Conservation (phyloP, 352 stramenopile species). For the Thalassiosira hispida region DNA sequence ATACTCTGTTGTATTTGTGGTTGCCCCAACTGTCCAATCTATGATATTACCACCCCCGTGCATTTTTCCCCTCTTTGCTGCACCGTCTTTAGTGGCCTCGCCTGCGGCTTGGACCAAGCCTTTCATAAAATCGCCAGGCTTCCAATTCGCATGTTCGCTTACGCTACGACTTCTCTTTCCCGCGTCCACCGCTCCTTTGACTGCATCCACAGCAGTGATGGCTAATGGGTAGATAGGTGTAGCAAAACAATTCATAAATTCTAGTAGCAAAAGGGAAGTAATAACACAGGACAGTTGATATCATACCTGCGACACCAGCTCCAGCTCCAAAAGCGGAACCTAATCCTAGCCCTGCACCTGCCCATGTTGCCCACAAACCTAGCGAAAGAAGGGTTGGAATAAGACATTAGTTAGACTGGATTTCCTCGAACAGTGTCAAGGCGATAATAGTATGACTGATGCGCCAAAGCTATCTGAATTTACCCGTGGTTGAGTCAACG, state of each 20-base stretch:
- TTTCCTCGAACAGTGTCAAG: not conserved
- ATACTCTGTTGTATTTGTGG: conserved; percentile 41
- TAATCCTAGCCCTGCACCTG: conserved; percentile 16
- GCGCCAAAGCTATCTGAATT: not conserved
- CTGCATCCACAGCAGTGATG: conserved; percentile 39
- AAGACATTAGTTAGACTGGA: not conserved
- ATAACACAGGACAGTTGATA: not conserved
- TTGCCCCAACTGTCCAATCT: conserved; percentile 48
- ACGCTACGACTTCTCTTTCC: conserved; percentile 33
- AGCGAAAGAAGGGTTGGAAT: not conserved
- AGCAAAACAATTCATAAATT: not conserved
- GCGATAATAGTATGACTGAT: too few relatives aligned
- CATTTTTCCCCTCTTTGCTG: conserved; percentile 25
- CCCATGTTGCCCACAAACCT: conserved; percentile 22
- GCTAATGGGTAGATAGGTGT: not conserved
- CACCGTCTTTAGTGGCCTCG: conserved; percentile 40
- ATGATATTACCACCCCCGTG: conserved; percentile 33
- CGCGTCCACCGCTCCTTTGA: conserved; percentile 43
- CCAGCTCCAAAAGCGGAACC: conserved; percentile 33
- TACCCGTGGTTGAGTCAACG: conserved; percentile 35
- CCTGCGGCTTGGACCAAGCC: conserved; percentile 33
- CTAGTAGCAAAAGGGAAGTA: not conserved
- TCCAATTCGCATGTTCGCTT: conserved; percentile 24
- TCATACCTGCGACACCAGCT: conserved; percentile 28
- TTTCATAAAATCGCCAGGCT: conserved; percentile 32